Percentiles rank a stretch among this genome's conserved stretches.
phyloP scores from a whole-genome alignment of 441 rosid genomes.

The Brassica hybrid region DNA sequence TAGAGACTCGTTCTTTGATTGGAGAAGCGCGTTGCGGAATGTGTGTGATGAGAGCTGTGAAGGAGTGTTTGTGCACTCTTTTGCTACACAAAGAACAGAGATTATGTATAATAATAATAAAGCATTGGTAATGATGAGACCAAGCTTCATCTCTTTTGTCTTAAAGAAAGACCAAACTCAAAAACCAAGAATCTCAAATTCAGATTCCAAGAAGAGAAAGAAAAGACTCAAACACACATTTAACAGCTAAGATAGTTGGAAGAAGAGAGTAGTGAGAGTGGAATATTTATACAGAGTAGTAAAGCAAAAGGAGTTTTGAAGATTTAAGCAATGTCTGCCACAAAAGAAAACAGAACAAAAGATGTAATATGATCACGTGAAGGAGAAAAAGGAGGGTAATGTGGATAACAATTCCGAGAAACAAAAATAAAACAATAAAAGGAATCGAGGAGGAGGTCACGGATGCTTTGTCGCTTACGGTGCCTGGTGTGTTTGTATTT shows the following conservation, averaged over 20 bases:
- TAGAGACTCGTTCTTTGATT: constrained; percentile 68
- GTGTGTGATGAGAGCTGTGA: constrained; percentile 78
- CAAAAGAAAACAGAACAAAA: constrained; percentile 8
- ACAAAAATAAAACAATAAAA: too few relatives aligned
- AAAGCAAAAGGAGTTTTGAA: constrained; percentile 24
- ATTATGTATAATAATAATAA: constrained; percentile 37
- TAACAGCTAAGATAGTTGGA: too few relatives aligned
- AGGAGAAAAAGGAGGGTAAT: neutral
- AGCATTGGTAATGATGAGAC: constrained; percentile 39
- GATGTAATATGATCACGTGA: constrained; percentile 11
- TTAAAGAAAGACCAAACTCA: constrained; percentile 21
- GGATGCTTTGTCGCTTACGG: neutral
- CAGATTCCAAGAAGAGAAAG: too few relatives aligned
- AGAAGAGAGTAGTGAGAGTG: too few relatives aligned
- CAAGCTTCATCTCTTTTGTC: constrained; percentile 39
- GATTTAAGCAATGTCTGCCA: constrained; percentile 33
- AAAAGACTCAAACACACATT: too few relatives aligned
- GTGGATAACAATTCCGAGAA: neutral
- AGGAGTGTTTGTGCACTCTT: constrained; percentile 85
- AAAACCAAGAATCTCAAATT: neutral
- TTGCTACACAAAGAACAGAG: constrained; percentile 42
- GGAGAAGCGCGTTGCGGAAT: constrained; percentile 61
- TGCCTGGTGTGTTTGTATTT: constrained; percentile 14
- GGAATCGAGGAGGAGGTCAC: too few relatives aligned
- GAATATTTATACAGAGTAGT: too few relatives aligned